Evolutionary conservation across 2,329 filamentous ascomycete genomes (phyloP).

Genomic region (Thelonectria blattea): DNA sequence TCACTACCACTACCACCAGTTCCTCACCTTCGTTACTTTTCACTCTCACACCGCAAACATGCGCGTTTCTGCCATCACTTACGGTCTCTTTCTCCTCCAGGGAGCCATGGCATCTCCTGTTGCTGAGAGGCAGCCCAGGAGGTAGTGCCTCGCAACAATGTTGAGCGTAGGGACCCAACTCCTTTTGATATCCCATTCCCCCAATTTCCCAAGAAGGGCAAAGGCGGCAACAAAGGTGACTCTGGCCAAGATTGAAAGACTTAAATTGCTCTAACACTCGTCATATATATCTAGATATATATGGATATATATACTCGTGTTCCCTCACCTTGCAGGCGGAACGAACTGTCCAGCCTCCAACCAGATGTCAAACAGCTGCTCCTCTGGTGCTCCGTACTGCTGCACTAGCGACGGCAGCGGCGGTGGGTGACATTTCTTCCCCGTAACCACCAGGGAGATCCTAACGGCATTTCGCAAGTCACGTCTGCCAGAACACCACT

Average conservation of each 20-base stretch:
- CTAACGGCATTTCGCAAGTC: constrained; percentile 5
- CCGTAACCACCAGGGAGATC: not conserved
- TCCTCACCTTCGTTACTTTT: not conserved
- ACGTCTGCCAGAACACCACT: constrained; percentile 27
- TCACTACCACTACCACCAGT: not conserved
- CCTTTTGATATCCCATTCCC: constrained; percentile 23
- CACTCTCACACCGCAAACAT: constrained; percentile 17
- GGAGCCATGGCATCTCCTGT: constrained; percentile 20
- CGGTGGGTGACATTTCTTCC: constrained; percentile 2
- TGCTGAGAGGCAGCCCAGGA: not conserved
- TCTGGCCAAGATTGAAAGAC: not conserved
- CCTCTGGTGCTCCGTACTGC: constrained; percentile 26
- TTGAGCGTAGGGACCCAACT: constrained; percentile 18
- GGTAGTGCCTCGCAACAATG: constrained; percentile 13
- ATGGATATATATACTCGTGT: no score
- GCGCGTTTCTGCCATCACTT: constrained; percentile 20
- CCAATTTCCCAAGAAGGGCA: constrained; percentile 5
- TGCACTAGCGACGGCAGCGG: constrained; percentile 25
- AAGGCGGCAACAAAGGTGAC: not conserved
- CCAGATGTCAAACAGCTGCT: constrained; percentile 15
- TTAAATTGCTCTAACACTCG: not conserved
- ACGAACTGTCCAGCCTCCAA: not conserved
- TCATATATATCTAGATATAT: no score
- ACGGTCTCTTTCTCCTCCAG: constrained; percentile 15
- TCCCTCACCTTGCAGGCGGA: not conserved